Evolutionary conservation across 2,329 filamentous ascomycete species (phyloP).

Genomic region (Capronia coronata): DNA sequence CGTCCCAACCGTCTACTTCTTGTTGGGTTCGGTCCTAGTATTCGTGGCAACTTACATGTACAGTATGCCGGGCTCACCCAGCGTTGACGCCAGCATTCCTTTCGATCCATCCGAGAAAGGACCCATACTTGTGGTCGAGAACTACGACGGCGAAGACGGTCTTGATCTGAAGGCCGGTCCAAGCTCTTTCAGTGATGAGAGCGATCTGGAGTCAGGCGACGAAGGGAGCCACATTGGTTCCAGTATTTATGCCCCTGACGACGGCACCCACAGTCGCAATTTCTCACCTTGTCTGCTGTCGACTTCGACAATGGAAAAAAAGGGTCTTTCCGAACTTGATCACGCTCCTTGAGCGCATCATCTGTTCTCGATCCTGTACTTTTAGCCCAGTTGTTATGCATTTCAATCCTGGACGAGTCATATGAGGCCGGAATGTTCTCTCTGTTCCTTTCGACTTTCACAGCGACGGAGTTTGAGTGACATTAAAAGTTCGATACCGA

Average conservation of each 20-base stretch:
- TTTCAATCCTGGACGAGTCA: neutral
- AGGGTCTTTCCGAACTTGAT: conserved; percentile 16
- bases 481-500: too few relatives aligned
- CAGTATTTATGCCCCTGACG: conserved; percentile 15
- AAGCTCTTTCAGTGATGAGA: conserved; percentile 20
- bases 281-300: conserved; percentile 20
- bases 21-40: conserved; percentile 72
- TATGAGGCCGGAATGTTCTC: too few relatives aligned
- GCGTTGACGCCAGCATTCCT: conserved; percentile 7
- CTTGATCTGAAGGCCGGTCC: neutral
- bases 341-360: conserved; percentile 4
- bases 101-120: conserved; percentile 13
- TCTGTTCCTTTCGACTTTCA: neutral
- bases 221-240: conserved; percentile 8
- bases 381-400: neutral
- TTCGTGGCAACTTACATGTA: conserved; percentile 80
- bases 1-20: conserved; percentile 53
- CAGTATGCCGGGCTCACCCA: conserved; percentile 43
- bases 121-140: conserved; percentile 16
- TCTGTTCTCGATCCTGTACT: neutral
- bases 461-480: neutral
- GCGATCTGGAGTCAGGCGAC: conserved; percentile 31
- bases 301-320: conserved; percentile 10
- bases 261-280: conserved; percentile 19
- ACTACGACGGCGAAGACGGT: conserved; percentile 13